A percentile compares a stretch with the other conserved stretches of the same genome.
phyloP scores from a whole-genome alignment of 2,329 filamentous ascomycete species.

The Massarina eburnea region DNA sequence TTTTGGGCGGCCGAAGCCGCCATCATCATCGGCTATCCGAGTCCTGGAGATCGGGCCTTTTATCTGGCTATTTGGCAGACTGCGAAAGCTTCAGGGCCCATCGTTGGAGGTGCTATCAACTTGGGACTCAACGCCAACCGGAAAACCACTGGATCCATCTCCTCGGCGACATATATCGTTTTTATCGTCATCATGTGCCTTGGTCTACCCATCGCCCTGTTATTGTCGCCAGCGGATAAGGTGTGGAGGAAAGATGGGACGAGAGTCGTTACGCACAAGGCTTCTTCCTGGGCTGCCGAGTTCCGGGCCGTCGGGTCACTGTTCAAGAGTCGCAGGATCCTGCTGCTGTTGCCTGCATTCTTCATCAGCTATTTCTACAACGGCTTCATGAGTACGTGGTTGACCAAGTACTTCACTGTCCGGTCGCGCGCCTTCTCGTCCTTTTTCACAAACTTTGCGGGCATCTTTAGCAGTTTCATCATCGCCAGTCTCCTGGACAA shows the following conservation, averaged over 20 bases:
- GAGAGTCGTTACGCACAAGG: conserved; percentile 25
- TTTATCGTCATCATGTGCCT: conserved; percentile 54
- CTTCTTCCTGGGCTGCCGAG: conserved; percentile 26
- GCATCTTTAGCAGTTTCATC: conserved; percentile 40
- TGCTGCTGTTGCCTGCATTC: conserved; percentile 38
- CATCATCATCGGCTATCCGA: conserved; percentile 46
- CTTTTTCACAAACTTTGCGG: conserved; percentile 43
- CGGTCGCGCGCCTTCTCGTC: conserved; percentile 37
- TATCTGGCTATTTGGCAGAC: conserved; percentile 41
- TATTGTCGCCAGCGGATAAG: conserved; percentile 50
- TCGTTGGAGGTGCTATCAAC: conserved; percentile 55
- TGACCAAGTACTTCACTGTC: conserved; percentile 41
- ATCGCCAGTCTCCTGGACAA: conserved; percentile 37
- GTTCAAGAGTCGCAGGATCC: conserved; percentile 33
- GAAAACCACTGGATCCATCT: conserved; percentile 43
- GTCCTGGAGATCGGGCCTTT: conserved; percentile 39
- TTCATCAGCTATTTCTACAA: conserved; percentile 45
- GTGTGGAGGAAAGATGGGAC: conserved; percentile 49
- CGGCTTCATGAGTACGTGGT: conserved; percentile 39
- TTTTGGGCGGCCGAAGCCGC: conserved; percentile 48
- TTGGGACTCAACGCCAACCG: conserved; percentile 50
- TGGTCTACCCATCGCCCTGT: conserved; percentile 46
- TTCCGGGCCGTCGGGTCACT: conserved; percentile 35
- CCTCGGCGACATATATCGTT: conserved; percentile 46
- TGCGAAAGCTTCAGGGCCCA: conserved; percentile 40